A percentile compares a stretch with the other conserved stretches of the same genome.
Evolutionary conservation across 78 protist genomes (phyloP).

Genomic region (Monocercomonoides exilis): DNA sequence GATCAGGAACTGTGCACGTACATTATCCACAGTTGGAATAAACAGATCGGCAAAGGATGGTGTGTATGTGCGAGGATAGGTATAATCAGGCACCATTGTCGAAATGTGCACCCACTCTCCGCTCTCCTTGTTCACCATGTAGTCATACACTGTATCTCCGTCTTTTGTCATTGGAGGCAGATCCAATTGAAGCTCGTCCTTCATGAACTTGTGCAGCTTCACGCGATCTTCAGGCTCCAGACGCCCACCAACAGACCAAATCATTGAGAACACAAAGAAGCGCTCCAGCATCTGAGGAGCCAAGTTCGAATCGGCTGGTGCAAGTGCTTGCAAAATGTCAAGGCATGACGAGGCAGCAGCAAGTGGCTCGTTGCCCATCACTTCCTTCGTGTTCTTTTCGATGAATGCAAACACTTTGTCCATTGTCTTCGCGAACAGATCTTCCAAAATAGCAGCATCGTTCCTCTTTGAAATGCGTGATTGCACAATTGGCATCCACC

Average conservation of each 20-base stretch:
- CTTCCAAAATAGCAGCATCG: constrained; percentile 10
- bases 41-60: constrained; percentile 42
- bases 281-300: constrained; percentile 21
- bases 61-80: constrained; percentile 26
- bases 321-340: not conserved
- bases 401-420: constrained; percentile 5
- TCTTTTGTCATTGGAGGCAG: not conserved
- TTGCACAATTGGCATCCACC: constrained; percentile 20
- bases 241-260: constrained; percentile 65
- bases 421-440: constrained; percentile 20
- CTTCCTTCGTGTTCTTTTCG: not conserved
- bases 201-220: constrained; percentile 22
- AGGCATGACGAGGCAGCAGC: not conserved
- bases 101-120: constrained; percentile 61
- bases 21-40: constrained; percentile 69
- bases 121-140: constrained; percentile 21
- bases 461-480: constrained; percentile 16
- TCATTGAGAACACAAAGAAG: constrained; percentile 38
- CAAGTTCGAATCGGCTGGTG: not conserved
- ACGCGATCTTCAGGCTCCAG: constrained; percentile 60
- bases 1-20: constrained; percentile 41
- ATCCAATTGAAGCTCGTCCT: not conserved
- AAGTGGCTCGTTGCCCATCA: constrained; percentile 16
- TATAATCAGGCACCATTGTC: constrained; percentile 22
- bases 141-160: constrained; percentile 53